These are phyloP conservation scores for Cercospora beticola DNA, from an alignment of 2,329 filamentous ascomycete genomes.

Conservation along the genomic window DNA sequence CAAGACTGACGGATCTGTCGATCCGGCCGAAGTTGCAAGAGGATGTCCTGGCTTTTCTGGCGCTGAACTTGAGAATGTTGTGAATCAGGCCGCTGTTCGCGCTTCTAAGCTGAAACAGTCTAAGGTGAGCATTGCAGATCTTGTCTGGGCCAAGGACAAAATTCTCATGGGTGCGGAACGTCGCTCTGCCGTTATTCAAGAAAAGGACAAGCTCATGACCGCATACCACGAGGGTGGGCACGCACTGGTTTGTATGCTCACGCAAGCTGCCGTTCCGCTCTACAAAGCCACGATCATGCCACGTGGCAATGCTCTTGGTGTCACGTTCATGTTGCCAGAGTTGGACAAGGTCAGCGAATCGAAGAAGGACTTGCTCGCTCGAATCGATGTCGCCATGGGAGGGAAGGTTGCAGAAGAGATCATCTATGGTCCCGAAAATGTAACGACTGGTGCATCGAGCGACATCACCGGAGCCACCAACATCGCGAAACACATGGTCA, in stretches of 20 bases:
- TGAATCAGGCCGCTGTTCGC: conserved; percentile 92
- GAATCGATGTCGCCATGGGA: conserved; percentile 78
- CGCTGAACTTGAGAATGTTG: conserved; percentile 92
- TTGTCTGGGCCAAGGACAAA: conserved; percentile 98
- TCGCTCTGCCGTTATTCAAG: conserved; percentile 82
- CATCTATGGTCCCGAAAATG: conserved; percentile 84
- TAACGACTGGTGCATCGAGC: conserved; percentile 81
- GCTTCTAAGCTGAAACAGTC: conserved; percentile 83
- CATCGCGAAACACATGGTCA: conserved; percentile 84
- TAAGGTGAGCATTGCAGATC: conserved; percentile 73
- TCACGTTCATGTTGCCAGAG: conserved; percentile 83
- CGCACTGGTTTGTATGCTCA: conserved; percentile 83
- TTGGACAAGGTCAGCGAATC: conserved; percentile 89
- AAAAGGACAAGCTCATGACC: conserved; percentile 94
- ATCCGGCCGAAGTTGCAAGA: conserved; percentile 78
- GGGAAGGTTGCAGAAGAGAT: conserved; percentile 90
- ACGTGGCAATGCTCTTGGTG: conserved; percentile 78
- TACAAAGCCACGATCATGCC: conserved; percentile 99
- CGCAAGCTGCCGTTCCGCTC: conserved; percentile 70
- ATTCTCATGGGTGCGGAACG: conserved; percentile 95
- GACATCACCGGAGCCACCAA: conserved; percentile 82
- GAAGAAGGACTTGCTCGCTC: conserved; percentile 78
- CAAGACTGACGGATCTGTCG: conserved; percentile 75
- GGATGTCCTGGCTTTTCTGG: conserved; percentile 91
- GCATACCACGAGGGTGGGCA: conserved; percentile 96